Percentiles rank a stretch among this genome's conserved stretches.
These are phyloP conservation scores for Penicillium diatomitis DNA, from an alignment of 495 filamentous ascomycete genomes.

Conservation along the genomic window DNA sequence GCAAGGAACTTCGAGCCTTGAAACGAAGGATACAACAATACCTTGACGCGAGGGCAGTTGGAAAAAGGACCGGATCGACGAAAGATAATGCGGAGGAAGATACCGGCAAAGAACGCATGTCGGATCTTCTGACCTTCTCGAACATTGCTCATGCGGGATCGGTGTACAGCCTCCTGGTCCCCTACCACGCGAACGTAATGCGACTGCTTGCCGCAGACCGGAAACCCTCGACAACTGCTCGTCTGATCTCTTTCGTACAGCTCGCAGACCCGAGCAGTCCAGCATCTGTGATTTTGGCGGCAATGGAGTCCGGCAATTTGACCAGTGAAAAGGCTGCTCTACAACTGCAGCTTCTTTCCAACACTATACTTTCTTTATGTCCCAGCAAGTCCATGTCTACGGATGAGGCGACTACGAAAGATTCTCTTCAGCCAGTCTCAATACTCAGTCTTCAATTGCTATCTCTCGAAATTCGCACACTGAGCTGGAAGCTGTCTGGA, in stretches of 20 bases:
- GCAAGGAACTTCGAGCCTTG: slow-evolving; percentile 62
- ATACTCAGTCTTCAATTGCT: slow-evolving; percentile 57
- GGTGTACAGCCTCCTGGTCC: slow-evolving; percentile 26
- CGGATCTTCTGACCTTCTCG: slow-evolving; percentile 55
- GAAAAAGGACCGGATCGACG: slow-evolving; percentile 13
- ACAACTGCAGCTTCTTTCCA: slow-evolving; percentile 62
- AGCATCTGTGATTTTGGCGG: slow-evolving; percentile 47
- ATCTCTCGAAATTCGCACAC: slow-evolving; percentile 54
- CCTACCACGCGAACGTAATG: slow-evolving; percentile 40
- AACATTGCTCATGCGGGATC: slow-evolving; percentile 28
- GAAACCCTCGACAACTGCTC: slow-evolving; percentile 42
- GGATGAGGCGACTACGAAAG: slow-evolving; percentile 33
- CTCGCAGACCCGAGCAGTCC: slow-evolving; percentile 52
- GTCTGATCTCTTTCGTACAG: slow-evolving; percentile 33
- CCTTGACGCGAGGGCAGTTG: slow-evolving; percentile 16
- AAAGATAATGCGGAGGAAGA: slow-evolving; percentile 21
- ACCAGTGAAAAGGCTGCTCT: slow-evolving; percentile 51
- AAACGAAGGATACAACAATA: slow-evolving; percentile 51
- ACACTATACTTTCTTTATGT: slow-evolving; percentile 54
- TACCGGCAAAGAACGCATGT: slow-evolving; percentile 38
- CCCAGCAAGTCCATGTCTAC: slow-evolving; percentile 25
- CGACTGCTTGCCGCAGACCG: slow-evolving; percentile 37
- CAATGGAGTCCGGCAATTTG: slow-evolving; percentile 34
- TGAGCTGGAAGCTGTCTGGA: slow-evolving; percentile 64
- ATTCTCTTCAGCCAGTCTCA: slow-evolving; percentile 48